These are phyloP conservation scores for Acer saccharum DNA, from an alignment of 345 rosid genomes.

Conservation along the genomic window DNA sequence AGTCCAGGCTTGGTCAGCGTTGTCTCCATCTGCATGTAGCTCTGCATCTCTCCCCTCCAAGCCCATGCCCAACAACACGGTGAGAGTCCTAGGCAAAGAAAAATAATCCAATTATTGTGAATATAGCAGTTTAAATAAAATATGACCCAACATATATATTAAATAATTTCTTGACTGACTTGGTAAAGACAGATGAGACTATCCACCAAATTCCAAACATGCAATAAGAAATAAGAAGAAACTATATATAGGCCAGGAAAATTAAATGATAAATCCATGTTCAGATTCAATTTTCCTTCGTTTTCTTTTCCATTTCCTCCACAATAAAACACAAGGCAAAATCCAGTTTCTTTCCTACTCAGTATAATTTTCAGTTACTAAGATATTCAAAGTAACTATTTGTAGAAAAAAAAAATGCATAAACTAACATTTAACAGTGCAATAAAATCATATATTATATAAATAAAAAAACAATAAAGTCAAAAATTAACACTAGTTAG, in stretches of 20 bases:
- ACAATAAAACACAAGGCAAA: background rate
- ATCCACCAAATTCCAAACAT: background rate
- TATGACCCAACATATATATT: background rate
- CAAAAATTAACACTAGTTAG: background rate
- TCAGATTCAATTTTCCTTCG: background rate
- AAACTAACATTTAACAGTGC: background rate
- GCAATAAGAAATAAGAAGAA: background rate
- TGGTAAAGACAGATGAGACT: background rate
- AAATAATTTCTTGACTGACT: background rate
- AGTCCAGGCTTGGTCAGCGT: slow-evolving; percentile 28
- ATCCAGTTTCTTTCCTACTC: background rate
- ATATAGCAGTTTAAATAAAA: background rate
- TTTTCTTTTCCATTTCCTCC: background rate
- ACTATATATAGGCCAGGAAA: background rate
- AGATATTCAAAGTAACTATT: background rate
- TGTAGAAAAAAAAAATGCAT: background rate
- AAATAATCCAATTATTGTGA: background rate
- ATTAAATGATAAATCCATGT: background rate
- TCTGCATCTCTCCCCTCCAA: slow-evolving; percentile 38
- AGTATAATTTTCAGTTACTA: background rate
- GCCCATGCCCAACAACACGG: slow-evolving; percentile 40
- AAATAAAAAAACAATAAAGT: background rate
- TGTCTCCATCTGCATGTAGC: slow-evolving; percentile 16
- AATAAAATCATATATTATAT: background rate
- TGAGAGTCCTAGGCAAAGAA: slow-evolving; percentile 20